Evolutionary conservation across 1,139 yeast genomes (phyloP).

Genomic region (Candida dubliniensis): DNA sequence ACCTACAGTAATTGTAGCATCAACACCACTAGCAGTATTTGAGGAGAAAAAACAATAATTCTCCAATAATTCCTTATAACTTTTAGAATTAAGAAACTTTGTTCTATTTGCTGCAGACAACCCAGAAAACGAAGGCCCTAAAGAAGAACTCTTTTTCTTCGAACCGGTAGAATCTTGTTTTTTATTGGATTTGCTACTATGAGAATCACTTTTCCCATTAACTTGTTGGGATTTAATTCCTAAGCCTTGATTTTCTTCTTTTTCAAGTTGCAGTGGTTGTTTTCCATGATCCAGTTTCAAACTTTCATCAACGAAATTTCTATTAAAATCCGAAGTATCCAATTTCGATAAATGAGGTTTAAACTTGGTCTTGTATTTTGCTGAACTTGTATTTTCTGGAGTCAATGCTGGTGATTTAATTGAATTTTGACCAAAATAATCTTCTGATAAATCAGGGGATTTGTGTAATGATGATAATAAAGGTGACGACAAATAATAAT

Average conservation of each 20-base stretch:
- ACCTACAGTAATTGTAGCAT: not conserved
- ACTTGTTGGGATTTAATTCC: not conserved
- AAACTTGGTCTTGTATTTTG: slow-evolving; percentile 13
- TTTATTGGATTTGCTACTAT: not conserved
- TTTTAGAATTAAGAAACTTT: slow-evolving; percentile 48
- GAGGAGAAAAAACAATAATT: slow-evolving; percentile 64
- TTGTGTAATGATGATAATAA: slow-evolving; percentile 27
- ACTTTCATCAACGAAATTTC: slow-evolving; percentile 6
- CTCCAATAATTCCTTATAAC: slow-evolving; percentile 68
- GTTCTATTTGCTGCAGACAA: slow-evolving; percentile 3
- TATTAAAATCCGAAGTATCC: slow-evolving; percentile 10
- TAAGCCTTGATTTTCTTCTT: not conserved
- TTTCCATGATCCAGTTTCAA: not conserved
- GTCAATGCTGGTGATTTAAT: not conserved
- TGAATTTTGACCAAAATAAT: slow-evolving; percentile 4
- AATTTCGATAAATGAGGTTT: slow-evolving; percentile 10
- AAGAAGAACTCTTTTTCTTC: slow-evolving; percentile 3
- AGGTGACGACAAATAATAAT: slow-evolving; percentile 42
- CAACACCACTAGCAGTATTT: slow-evolving; percentile 3
- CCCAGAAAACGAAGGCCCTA: slow-evolving; percentile 2
- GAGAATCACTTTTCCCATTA: not conserved
- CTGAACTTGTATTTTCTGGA: not conserved
- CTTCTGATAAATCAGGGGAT: slow-evolving; percentile 7
- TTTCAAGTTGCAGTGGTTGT: not conserved
- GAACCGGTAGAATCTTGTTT: not conserved